Conservation (phyloP, 2,329 filamentous ascomycete genomes). For the Pezicula neosporulosa region DNA sequence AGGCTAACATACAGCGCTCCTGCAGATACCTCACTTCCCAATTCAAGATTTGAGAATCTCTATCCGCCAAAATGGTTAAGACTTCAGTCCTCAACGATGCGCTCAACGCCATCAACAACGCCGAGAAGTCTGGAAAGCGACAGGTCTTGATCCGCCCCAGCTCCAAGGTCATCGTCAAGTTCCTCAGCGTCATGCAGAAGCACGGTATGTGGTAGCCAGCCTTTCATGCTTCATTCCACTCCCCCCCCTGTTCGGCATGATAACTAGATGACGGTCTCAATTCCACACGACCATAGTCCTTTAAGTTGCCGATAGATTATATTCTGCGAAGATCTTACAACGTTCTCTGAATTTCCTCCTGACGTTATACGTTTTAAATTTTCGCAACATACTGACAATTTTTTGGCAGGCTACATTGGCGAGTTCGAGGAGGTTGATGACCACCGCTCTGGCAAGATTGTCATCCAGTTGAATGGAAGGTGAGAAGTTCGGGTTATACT, state of each 20-base stretch:
- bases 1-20: conserved; percentile 52
- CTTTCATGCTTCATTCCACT: conserved; percentile 11
- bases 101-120: conserved; percentile 99
- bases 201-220: conserved; percentile 72
- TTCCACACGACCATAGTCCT: conserved; percentile 90
- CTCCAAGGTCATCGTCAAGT: conserved; percentile 99
- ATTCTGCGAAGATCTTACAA: conserved; percentile 86
- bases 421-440: conserved; percentile 99
- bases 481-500: conserved; percentile 32
- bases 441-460: conserved; percentile 99
- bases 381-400: conserved; percentile 77
- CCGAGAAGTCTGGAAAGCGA: conserved; percentile 99
- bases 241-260: conserved; percentile 76
- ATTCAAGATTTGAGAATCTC: conserved; percentile 77
- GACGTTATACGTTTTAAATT: conserved; percentile 90
- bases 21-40: conserved; percentile 64
- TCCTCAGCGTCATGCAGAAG: conserved; percentile 98
- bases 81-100: conserved; percentile 99
- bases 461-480: conserved; percentile 98
- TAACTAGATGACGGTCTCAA: conserved; percentile 99
- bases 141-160: conserved; percentile 97
- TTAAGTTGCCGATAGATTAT: conserved; percentile 99
- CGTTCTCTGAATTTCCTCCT: conserved; percentile 75
- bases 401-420: conserved; percentile 83
- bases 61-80: conserved; percentile 89